A percentile compares a stretch with the other conserved stretches of the same genome.
phyloP scores from a whole-genome alignment of 2,329 filamentous ascomycete species.

The Sporothrix sp. region DNA sequence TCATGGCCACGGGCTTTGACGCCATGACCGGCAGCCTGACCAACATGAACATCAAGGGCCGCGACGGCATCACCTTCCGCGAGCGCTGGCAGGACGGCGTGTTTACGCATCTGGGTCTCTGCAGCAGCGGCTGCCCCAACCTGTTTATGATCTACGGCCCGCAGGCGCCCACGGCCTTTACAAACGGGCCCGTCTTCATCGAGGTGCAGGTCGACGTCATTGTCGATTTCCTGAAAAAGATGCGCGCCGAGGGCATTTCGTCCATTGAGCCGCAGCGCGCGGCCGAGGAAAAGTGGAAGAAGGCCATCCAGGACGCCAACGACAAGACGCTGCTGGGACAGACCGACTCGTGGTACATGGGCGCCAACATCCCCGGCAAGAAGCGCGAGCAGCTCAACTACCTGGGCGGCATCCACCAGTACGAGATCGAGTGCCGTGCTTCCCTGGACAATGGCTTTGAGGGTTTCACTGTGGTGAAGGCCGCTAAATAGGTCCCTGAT shows the following conservation, averaged over 20 bases:
- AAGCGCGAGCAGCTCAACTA: constrained; percentile 19
- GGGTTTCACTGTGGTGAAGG: constrained; percentile 8
- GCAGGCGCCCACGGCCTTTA: constrained; percentile 18
- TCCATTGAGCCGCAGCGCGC: constrained; percentile 15
- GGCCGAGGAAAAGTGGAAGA: constrained; percentile 15
- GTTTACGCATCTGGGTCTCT: constrained; percentile 22
- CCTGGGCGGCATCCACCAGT: constrained; percentile 10
- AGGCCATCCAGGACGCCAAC: constrained; percentile 12
- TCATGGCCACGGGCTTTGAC: constrained; percentile 29
- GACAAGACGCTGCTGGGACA: constrained; percentile 16
- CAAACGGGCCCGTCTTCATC: constrained; percentile 15
- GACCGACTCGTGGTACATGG: constrained; percentile 20
- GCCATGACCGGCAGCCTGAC: constrained; percentile 25
- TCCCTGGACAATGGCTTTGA: neutral
- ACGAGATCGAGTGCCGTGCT: constrained; percentile 14
- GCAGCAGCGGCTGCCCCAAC: constrained; percentile 16
- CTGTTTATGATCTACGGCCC: constrained; percentile 16
- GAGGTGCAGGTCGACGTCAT: constrained; percentile 18
- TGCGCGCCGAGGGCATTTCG: constrained; percentile 11
- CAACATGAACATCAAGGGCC: constrained; percentile 23
- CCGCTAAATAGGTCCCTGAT: too few species aligned
- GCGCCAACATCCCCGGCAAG: constrained; percentile 21
- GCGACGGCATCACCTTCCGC: constrained; percentile 21
- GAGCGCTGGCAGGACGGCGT: constrained; percentile 27
- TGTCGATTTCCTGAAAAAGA: constrained; percentile 9